A percentile compares a stretch with the other conserved stretches of the same genome.
Conservation (phyloP, 495 filamentous ascomycete species). For the Hypoxylon subgilvum region DNA sequence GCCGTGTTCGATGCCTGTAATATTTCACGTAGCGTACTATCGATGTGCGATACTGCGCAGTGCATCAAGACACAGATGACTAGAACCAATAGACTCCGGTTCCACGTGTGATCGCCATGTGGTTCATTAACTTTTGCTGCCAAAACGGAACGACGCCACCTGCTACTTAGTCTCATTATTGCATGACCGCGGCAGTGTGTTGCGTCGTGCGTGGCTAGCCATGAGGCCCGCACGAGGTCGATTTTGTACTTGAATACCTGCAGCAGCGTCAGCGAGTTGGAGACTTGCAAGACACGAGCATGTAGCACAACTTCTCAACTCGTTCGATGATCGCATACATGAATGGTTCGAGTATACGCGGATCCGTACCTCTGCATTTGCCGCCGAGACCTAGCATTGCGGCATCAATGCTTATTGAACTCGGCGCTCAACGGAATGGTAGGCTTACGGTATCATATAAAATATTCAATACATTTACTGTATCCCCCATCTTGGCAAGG, state of each 20-base stretch:
- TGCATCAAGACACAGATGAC: constrained; percentile 13
- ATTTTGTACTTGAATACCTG: constrained; percentile 17
- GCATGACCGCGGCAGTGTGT: constrained; percentile 34
- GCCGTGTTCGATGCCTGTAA: constrained; percentile 18
- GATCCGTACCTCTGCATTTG: no score
- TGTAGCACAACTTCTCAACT: constrained; percentile 22
- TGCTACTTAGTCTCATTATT: constrained; percentile 18
- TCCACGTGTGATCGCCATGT: constrained; percentile 39
- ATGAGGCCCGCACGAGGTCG: constrained; percentile 28
- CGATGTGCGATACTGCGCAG: constrained; percentile 33
- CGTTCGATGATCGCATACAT: constrained; percentile 2
- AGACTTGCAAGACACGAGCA: constrained; percentile 29
- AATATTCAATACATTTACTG: neutral
- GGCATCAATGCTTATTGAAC: neutral
- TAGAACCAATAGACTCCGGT: constrained; percentile 31
- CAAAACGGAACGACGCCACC: constrained; percentile 30
- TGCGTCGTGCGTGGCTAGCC: constrained; percentile 23
- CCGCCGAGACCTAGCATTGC: neutral
- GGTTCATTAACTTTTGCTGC: constrained; percentile 31
- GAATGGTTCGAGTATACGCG: neutral
- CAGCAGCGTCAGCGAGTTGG: constrained; percentile 29
- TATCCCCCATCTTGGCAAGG: neutral
- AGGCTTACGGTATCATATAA: constrained; percentile 1
- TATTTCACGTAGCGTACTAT: constrained; percentile 26
- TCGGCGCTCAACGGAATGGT: neutral